phyloP scores from a whole-genome alignment of 495 filamentous ascomycete genomes.

The Cercophora scortea region DNA sequence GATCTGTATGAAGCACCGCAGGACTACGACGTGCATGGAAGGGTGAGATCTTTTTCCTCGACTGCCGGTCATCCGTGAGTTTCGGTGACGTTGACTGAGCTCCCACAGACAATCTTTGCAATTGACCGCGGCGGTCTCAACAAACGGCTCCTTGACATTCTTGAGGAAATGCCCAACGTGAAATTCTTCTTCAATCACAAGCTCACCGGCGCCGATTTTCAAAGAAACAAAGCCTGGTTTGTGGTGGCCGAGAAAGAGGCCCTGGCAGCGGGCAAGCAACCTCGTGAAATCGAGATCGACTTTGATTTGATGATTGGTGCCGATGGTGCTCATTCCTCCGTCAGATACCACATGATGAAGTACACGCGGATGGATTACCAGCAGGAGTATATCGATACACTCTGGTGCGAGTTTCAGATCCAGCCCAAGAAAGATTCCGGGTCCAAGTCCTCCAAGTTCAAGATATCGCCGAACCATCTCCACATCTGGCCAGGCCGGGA shows the following conservation, averaged over 20 bases:
- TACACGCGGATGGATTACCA: constrained; percentile 79
- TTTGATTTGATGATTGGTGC: constrained; percentile 95
- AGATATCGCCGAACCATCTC: constrained; percentile 80
- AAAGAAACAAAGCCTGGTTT: constrained; percentile 75
- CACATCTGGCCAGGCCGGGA: constrained; percentile 94
- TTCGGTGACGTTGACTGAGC: not conserved
- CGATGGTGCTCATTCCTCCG: constrained; percentile 88
- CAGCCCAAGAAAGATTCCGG: constrained; percentile 22
- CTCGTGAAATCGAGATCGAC: constrained; percentile 56
- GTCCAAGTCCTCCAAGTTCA: constrained; percentile 44
- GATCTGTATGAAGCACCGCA: constrained; percentile 70
- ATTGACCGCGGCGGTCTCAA: constrained; percentile 76
- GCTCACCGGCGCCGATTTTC: constrained; percentile 78
- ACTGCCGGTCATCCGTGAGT: not conserved
- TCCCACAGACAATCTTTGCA: constrained; percentile 37
- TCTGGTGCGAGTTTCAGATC: constrained; percentile 97
- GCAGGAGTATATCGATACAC: constrained; percentile 91
- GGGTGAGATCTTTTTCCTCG: constrained; percentile 42
- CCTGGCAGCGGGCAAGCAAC: constrained; percentile 8
- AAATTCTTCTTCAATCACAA: constrained; percentile 88
- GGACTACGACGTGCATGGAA: constrained; percentile 82
- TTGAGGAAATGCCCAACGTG: constrained; percentile 78
- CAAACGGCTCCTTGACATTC: constrained; percentile 74
- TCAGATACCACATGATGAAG: constrained; percentile 91
- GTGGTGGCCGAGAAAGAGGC: constrained; percentile 42